Evolutionary conservation across 305 asterid species (phyloP), one percentile per base, ranked within the genome.

Genomic region (Rubia peregrina): DNA sequence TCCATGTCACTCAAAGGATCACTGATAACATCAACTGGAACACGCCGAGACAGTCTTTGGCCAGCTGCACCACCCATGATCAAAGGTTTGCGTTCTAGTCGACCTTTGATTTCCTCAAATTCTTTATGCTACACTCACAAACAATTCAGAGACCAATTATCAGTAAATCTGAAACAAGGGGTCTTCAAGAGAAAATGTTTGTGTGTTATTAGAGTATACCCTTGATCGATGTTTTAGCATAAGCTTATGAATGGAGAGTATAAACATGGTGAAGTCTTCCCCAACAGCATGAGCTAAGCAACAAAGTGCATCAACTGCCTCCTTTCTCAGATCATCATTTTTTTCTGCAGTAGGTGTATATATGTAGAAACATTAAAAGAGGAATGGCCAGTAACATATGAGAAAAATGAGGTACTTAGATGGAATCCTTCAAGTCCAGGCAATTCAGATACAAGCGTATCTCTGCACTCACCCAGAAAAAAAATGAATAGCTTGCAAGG

Each of bases 251-350:
- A 91, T 88, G 69, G 99, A 91, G 48, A 91, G 94, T 78, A 88
- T 84, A 83, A 91, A 94, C 77, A 94, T 94, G 70, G 97, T 74
- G 83, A 94, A 94, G 79, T 91, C 97, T 78, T 91, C 99, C 76
- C 99, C 98, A 74, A 91, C 96, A 79, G 98, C 89, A 80, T 89
- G 93, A 78, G 99, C 99, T 59, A 94, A 85, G 80, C 98, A 90
- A 69, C 97, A 89, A 59, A 94, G 89, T 77, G 99, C 98, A 78
- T 94, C 99, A 56, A 91, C 89, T 41, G 95, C 89, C 73, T 94
- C 99, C 81, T 82, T 94, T 74, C 98, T 85, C 63, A 94, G 90
- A 81, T 90, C 99, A 59, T 88, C 90, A 79, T 81, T 94, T 81
- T 86, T 89, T 79, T n/a, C 99, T 94, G 96, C 79, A 82, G 43